Base-by-base conservation (phyloP, 1,139 yeast species). In the Sugiyamaella novakii region DNA sequence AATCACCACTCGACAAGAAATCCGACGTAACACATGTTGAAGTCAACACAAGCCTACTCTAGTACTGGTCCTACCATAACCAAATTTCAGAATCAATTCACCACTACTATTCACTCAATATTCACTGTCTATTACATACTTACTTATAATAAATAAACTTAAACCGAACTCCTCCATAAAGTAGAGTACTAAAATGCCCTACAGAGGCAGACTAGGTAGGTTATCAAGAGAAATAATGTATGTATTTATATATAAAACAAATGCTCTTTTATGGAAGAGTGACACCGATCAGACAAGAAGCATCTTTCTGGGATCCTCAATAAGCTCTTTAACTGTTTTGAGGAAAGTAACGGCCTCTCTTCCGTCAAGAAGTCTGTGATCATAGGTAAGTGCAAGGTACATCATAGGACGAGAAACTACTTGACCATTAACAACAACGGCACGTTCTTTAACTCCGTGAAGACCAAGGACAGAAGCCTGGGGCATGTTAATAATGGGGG, bases 281-380 rank as follows among this genome's bases (percentile, higher is more conserved):
- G n/a, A n/a, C n/a, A n/a, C n/a, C n/a, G n/a, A 42, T 34, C 31
- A 22, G 33, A 42, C 34, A 70, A 92, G 79, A 69, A 92, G 80
- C 98, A 92, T 92, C 80, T 88, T 92, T 80, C 96, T 86, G 73
- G 99, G 99, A 71, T 92, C 99, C 77, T 94, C 98, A 64, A 92
- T 87, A 72, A 87, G 83, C 76, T 92, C 98, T 80, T 92, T 92
- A 59, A 92, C 83, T 42, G 96, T 87, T 78, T 83, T 89, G 75
- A 92, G 81, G 88, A 91, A 92, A 52, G 94, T 87, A 57, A 94
- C 98, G 47, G 98, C 98, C 77, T 92, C 99, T 75, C 98, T 87
- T 63, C 99, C 99, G 69, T 92, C 99, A 68, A 94, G 79, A 67
- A 92, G 84, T 79, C 98, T 86, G 78, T 92, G 99, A 70, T 92